Percentiles rank a stretch among this genome's conserved stretches.
Evolutionary conservation across 2,329 filamentous ascomycete species (phyloP).

Genomic region (Helminthosporium solani): DNA sequence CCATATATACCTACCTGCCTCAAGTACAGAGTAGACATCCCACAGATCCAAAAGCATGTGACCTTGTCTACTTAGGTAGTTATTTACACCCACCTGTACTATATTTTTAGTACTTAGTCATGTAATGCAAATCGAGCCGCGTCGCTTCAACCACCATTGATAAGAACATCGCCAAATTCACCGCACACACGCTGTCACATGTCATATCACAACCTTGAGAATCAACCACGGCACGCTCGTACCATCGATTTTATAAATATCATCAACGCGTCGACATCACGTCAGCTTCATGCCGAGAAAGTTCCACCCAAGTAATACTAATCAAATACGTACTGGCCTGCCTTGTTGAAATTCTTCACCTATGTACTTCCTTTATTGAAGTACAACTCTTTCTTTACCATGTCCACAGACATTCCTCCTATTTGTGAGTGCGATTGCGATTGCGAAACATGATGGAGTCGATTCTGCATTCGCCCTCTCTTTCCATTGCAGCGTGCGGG

Average conservation of each 20-base stretch:
- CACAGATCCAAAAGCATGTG: too few species aligned
- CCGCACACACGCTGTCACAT: slow-evolving; percentile 1
- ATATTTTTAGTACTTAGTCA: too few species aligned
- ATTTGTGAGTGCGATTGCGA: not conserved
- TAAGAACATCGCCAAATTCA: too few species aligned
- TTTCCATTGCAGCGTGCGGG: not conserved
- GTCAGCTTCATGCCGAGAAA: not conserved
- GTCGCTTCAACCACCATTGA: too few species aligned
- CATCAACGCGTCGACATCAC: slow-evolving; percentile 1
- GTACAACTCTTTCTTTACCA: not conserved
- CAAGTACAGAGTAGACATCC: too few species aligned
- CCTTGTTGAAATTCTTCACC: not conserved
- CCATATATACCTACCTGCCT: too few species aligned
- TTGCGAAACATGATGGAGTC: slow-evolving; percentile 3
- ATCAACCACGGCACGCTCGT: not conserved
- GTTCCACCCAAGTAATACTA: not conserved
- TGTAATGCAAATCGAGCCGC: too few species aligned
- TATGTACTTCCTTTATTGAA: too few species aligned
- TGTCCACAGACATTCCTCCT: not conserved
- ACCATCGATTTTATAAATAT: not conserved
- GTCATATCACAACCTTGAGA: not conserved
- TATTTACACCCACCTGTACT: too few species aligned
- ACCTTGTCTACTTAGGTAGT: too few species aligned
- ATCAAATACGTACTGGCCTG: slow-evolving; percentile 2
- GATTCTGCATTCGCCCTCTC: not conserved